Evolutionary conservation across 1,284 basidiomycete genomes (phyloP).

Genomic region (Phellopilus nigrolimitatus): DNA sequence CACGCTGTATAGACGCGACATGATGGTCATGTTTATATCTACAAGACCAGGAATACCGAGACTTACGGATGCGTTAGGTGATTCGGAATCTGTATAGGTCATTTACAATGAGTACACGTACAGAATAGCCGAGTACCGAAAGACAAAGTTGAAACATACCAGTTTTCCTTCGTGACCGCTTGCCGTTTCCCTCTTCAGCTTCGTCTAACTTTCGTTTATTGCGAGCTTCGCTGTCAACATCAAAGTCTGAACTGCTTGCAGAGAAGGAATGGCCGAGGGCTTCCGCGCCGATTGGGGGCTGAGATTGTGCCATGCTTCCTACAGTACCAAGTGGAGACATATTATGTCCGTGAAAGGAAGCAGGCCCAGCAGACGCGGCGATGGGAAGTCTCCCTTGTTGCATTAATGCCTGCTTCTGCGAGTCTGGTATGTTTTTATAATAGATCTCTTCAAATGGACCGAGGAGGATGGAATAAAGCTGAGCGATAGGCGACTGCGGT

Average conservation of each 20-base stretch:
- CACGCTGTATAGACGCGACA: constrained; percentile 14
- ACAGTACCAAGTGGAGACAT: constrained; percentile 15
- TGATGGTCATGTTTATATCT: constrained; percentile 3
- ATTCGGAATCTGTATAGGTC: constrained; percentile 15
- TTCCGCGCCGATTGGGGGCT: constrained; percentile 26
- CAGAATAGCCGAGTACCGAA: background rate
- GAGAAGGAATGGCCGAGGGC: constrained; percentile 31
- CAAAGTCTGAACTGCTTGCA: constrained; percentile 35
- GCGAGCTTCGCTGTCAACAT: constrained; percentile 47
- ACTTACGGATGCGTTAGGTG: constrained; percentile 13
- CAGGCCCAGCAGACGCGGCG: constrained; percentile 12
- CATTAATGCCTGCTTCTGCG: constrained; percentile 47
- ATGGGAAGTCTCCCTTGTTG: constrained; percentile 6
- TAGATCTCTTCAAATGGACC: constrained; percentile 66
- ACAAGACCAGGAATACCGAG: constrained; percentile 7
- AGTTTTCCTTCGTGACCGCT: constrained; percentile 65
- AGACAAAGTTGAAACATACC: constrained; percentile 37
- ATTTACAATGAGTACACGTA: constrained; percentile 7
- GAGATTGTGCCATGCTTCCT: constrained; percentile 8
- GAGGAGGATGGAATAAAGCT: constrained; percentile 57
- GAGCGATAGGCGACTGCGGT: constrained; percentile 46
- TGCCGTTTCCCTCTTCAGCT: constrained; percentile 57
- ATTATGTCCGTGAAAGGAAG: constrained; percentile 20
- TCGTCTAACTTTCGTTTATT: constrained; percentile 66
- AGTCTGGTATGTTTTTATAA: constrained; percentile 52